Evolutionary conservation across 495 filamentous ascomycete species (phyloP), one percentile per base, ranked within the genome.

Genomic region (Tirmania nivea): DNA sequence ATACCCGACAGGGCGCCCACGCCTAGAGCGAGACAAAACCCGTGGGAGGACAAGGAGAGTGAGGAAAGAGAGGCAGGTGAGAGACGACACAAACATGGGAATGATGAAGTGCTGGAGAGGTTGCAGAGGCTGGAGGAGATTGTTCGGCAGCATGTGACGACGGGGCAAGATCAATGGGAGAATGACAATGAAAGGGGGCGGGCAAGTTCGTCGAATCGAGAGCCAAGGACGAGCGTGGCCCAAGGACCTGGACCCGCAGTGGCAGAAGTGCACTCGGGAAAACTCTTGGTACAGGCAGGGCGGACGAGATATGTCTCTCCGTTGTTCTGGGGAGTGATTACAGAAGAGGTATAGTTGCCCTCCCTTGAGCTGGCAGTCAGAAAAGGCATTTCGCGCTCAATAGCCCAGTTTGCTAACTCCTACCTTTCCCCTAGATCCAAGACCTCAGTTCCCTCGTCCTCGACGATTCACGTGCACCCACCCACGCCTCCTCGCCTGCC

Each of bases 1-100:
- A n/a, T n/a, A n/a, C n/a, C n/a, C n/a, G n/a, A n/a, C n/a, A n/a
- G n/a, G n/a, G n/a, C n/a, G n/a, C n/a, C n/a, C n/a, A n/a, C n/a
- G n/a, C n/a, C n/a, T n/a, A n/a, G n/a, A n/a, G n/a, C n/a, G n/a
- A n/a, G n/a, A n/a, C n/a, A n/a, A n/a, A n/a, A n/a, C n/a, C n/a
- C n/a, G n/a, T n/a, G n/a, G n/a, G n/a, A n/a, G 48, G 48, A 54
- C 48, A 37, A 49, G 21, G 52, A 48, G 57, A 58, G 57, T 53
- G 39, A 51, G 52, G 51, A 51, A 51, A 35, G 56, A 51, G 57
- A 58, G 36, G 36, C 36, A n/a, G 36, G 36, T 9, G n/a, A n/a
- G 36, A n/a, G 36, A n/a, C 9, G 36, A n/a, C 36, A 42, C 10
- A n/a, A 10, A n/a, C 36, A 10, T 42, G 36, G 36, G 36, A n/a